Conservation (phyloP, 192 early-diverging fungal genomes). For the Backusella luteola region DNA sequence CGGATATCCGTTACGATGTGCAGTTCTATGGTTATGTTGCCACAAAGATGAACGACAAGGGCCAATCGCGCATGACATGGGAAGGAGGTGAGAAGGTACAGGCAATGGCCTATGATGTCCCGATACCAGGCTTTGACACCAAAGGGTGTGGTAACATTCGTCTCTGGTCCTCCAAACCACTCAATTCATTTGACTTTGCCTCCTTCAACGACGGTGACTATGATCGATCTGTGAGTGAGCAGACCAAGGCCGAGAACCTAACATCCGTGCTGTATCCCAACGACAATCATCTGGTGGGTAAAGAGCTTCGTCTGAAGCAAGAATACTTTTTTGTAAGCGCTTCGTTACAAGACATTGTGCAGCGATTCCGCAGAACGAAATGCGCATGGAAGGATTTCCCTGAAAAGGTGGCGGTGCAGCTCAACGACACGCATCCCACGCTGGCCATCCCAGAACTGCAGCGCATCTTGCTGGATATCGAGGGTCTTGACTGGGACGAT, state of each 20-base stretch:
- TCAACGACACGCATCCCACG: constrained; percentile 98
- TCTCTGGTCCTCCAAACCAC: constrained; percentile 94
- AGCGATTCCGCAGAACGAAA: constrained; percentile 88
- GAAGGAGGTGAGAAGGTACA: constrained; percentile 83
- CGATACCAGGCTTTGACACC: constrained; percentile 93
- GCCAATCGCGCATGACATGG: constrained; percentile 70
- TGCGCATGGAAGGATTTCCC: constrained; percentile 88
- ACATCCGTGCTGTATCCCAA: constrained; percentile 96
- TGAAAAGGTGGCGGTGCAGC: constrained; percentile 91
- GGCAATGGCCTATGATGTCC: constrained; percentile 95
- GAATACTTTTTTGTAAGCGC: constrained; percentile 97
- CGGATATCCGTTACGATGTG: constrained; percentile 88
- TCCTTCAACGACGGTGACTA: constrained; percentile 92
- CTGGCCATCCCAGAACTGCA: constrained; percentile 93
- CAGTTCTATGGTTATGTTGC: constrained; percentile 87
- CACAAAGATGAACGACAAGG: constrained; percentile 65
- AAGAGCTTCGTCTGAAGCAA: constrained; percentile 95
- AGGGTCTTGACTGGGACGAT: constrained; percentile 89
- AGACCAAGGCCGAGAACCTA: constrained; percentile 90
- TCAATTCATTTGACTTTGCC: constrained; percentile 82
- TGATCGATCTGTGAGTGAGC: constrained; percentile 85
- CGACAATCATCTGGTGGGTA: constrained; percentile 96
- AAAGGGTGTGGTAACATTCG: constrained; percentile 96
- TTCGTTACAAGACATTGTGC: constrained; percentile 82
- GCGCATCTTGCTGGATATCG: constrained; percentile 90